Evolutionary conservation across 1,284 basidiomycete genomes (phyloP), one percentile per base, ranked within the genome.

Genomic region (Ustilago curta): DNA sequence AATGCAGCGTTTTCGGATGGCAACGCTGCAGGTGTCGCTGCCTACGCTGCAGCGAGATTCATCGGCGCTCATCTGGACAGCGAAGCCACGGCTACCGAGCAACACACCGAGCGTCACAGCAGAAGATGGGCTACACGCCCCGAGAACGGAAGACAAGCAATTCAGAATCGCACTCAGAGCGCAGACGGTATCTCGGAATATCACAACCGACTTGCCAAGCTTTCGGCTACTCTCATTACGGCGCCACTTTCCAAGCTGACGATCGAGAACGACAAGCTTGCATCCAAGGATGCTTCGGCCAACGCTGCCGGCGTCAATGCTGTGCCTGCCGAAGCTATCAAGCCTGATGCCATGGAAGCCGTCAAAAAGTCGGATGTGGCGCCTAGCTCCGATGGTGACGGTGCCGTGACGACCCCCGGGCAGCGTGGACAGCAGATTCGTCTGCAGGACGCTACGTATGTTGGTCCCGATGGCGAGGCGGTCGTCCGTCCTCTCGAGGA

Each of bases 401-500:
- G 67, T 32, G 76, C 78, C 12, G 58, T 76, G 9, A 55, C 60
- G 6, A 43, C 58, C 4, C 60, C 65, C 14, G 57, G 64, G 16
- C 59, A 76, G 57, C 64, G 59, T n/a, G 56, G 53, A 35, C 57
- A 68, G 61, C 40, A 74, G 48, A 62, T 74, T 27, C 70, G 72
- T 27, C 56, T 77, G 23, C 67, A 74, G 53, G 54, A 57, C 32
- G 69, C 77, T 27, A 59, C 63, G 18, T 67, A 65, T n/a, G 62
- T 73, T 40, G 67, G 61, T 12, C 61, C 71, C 47, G n/a, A 80
- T 45, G 75, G 79, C 42, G 65, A 77, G 52, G 47, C 72, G 45
- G 75, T 81, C 40, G 62, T 78, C 31, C 80, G 87, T 31, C 85
- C 87, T 47, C 75, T 94, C n/a, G 91, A 92, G 45, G 92, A 94